phyloP scores from a whole-genome alignment of 2,329 filamentous ascomycete genomes.

The Alternaria gansuensis region DNA sequence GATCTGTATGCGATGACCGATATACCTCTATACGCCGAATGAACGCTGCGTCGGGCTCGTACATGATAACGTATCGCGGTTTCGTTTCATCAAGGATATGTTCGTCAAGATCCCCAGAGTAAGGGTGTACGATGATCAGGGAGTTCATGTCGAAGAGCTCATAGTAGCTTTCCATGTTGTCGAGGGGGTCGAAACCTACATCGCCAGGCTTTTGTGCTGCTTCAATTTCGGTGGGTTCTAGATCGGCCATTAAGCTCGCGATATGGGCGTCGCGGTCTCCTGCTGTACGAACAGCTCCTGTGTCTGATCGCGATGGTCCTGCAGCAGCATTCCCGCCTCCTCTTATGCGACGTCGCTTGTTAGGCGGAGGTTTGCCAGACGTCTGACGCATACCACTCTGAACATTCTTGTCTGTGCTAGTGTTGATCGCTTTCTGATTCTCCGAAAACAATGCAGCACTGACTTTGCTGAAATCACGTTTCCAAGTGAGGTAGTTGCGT shows the following conservation, averaged over 20 bases:
- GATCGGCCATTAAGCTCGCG: constrained; percentile 80
- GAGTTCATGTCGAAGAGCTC: constrained; percentile 91
- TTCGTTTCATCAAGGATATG: constrained; percentile 94
- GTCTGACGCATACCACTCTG: constrained; percentile 54
- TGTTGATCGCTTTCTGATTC: constrained; percentile 78
- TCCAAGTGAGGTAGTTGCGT: constrained; percentile 89
- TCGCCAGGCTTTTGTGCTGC: constrained; percentile 75
- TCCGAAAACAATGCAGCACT: constrained; percentile 80
- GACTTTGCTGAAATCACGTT: constrained; percentile 85
- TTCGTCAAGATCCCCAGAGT: constrained; percentile 95
- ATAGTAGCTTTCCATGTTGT: constrained; percentile 92
- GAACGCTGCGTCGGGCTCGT: constrained; percentile 93
- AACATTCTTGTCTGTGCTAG: constrained; percentile 67
- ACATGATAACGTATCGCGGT: constrained; percentile 97
- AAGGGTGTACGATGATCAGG: constrained; percentile 87
- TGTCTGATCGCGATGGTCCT: constrained; percentile 70
- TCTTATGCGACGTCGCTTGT: constrained; percentile 84
- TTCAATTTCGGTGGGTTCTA: constrained; percentile 82
- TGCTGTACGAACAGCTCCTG: constrained; percentile 75
- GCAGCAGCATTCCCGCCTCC: constrained; percentile 74
- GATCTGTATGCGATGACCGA: constrained; percentile 88
- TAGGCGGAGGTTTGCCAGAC: constrained; percentile 74
- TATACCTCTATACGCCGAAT: constrained; percentile 96
- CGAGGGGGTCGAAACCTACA: constrained; percentile 78
- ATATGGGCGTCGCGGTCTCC: constrained; percentile 87